These are phyloP conservation scores for Onygena corvina DNA, from an alignment of 2,329 filamentous ascomycete genomes.

Conservation along the genomic window DNA sequence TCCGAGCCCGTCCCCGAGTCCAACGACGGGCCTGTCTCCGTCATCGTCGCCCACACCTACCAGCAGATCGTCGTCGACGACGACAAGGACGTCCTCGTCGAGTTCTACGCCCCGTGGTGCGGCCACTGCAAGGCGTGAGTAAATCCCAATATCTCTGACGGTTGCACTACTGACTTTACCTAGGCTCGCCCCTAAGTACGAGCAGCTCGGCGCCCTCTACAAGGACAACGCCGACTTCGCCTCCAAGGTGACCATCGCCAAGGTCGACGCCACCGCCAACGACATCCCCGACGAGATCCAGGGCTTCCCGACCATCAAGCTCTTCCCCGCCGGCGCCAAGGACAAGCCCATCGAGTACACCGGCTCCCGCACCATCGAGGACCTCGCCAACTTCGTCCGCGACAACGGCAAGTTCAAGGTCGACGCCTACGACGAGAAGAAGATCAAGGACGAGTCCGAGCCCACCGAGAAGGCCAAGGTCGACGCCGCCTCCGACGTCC, in stretches of 20 bases:
- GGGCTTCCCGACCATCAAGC: constrained; percentile 98
- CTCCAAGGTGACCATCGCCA: constrained; percentile 57
- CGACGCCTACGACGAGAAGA: constrained; percentile 49
- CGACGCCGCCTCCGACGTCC: constrained; percentile 7
- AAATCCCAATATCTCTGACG: constrained; percentile 7
- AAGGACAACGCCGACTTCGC: constrained; percentile 37
- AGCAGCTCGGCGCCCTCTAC: constrained; percentile 50
- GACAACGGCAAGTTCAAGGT: constrained; percentile 89
- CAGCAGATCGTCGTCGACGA: constrained; percentile 82
- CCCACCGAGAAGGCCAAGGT: constrained; percentile 18
- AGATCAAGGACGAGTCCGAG: constrained; percentile 39
- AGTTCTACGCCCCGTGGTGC: constrained; percentile 91
- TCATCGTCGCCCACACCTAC: constrained; percentile 91
- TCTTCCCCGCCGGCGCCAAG: constrained; percentile 87
- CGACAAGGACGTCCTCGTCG: constrained; percentile 89
- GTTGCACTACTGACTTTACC: background rate
- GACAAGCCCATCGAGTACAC: constrained; percentile 71
- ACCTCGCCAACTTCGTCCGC: constrained; percentile 81
- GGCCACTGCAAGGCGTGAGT: constrained; percentile 56
- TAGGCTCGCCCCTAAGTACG: constrained; percentile 55
- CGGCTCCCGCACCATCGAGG: constrained; percentile 78
- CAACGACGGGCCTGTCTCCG: constrained; percentile 75
- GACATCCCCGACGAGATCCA: constrained; percentile 94
- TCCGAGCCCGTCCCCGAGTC: constrained; percentile 91
- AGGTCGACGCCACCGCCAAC: constrained; percentile 93